A percentile compares a stretch with the other conserved stretches of the same genome.
These are phyloP conservation scores for Talaromyces marneffei DNA, from an alignment of 2,329 filamentous ascomycete species.

Conservation along the genomic window DNA sequence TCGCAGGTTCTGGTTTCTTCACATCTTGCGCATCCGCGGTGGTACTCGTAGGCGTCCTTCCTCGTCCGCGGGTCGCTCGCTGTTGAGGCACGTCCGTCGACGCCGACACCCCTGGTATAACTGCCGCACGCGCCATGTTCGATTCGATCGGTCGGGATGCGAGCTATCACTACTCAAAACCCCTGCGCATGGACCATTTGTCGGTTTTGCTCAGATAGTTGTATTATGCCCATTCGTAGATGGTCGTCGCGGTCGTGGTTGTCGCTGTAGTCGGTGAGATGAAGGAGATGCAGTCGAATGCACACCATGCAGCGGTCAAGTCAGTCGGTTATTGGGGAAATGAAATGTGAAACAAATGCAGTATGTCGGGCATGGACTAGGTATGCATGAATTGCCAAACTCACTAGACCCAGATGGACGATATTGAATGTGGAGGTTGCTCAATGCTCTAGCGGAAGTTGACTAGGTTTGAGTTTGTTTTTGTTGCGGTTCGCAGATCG, in stretches of 20 bases:
- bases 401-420: background rate
- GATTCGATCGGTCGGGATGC: background rate
- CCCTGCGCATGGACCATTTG: background rate
- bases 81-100: background rate
- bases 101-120: constrained; percentile 6
- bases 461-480: background rate
- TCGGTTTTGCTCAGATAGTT: background rate
- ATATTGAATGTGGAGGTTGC: background rate
- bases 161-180: background rate
- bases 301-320: background rate
- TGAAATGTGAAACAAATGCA: background rate
- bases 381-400: background rate
- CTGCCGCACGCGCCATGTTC: constrained; percentile 14
- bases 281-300: background rate
- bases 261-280: background rate
- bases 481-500: constrained; percentile 11
- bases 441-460: too few species aligned
- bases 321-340: background rate
- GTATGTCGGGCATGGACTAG: background rate
- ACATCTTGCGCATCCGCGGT: background rate
- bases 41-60: background rate
- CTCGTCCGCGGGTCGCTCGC: constrained; percentile 9
- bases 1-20: constrained; percentile 2
- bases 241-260: background rate
- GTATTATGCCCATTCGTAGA: too few species aligned